Evolutionary conservation across 192 early-diverging fungal genomes (phyloP).

Genomic region (Gryganskiella cystojenkinii): DNA sequence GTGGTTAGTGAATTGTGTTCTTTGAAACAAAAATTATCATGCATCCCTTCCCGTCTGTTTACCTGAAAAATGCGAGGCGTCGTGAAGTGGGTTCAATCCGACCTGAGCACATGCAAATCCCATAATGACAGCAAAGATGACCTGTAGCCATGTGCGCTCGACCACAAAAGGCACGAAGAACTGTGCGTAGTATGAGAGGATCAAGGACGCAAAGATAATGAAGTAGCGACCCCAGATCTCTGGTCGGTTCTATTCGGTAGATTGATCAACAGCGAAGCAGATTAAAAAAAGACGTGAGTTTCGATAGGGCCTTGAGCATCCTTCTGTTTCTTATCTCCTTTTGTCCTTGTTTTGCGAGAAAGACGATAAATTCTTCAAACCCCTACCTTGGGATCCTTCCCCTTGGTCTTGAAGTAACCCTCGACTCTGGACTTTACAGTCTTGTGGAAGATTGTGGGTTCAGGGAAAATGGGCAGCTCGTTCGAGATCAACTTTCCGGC

Average conservation of each 20-base stretch:
- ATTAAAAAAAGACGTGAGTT: no score
- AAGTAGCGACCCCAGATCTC: slow-evolving; percentile 61
- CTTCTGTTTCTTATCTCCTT: no score
- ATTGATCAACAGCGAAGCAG: no score
- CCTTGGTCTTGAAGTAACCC: slow-evolving; percentile 55
- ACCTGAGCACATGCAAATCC: slow-evolving; percentile 63
- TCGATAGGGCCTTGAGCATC: no score
- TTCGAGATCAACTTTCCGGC: slow-evolving; percentile 54
- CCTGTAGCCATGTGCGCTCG: slow-evolving; percentile 57
- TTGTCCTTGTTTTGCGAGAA: no score
- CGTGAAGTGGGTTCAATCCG: slow-evolving; percentile 66
- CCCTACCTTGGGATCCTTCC: slow-evolving; percentile 60
- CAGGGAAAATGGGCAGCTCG: slow-evolving; percentile 61
- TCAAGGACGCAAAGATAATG: slow-evolving; percentile 50
- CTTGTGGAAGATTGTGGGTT: slow-evolving; percentile 58
- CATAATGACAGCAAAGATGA: slow-evolving; percentile 56
- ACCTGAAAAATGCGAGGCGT: slow-evolving; percentile 66
- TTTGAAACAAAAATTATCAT: background rate
- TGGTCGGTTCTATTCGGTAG: slow-evolving; percentile 44
- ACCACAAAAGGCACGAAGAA: slow-evolving; percentile 58
- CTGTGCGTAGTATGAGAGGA: slow-evolving; percentile 57
- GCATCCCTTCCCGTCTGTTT: background rate
- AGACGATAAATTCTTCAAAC: no score
- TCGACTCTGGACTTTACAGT: slow-evolving; percentile 62
- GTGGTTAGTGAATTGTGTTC: background rate